A percentile compares a stretch with the other conserved stretches of the same genome.
phyloP scores from a whole-genome alignment of 2,329 filamentous ascomycete species.

The Pleurostoma richardsiae region DNA sequence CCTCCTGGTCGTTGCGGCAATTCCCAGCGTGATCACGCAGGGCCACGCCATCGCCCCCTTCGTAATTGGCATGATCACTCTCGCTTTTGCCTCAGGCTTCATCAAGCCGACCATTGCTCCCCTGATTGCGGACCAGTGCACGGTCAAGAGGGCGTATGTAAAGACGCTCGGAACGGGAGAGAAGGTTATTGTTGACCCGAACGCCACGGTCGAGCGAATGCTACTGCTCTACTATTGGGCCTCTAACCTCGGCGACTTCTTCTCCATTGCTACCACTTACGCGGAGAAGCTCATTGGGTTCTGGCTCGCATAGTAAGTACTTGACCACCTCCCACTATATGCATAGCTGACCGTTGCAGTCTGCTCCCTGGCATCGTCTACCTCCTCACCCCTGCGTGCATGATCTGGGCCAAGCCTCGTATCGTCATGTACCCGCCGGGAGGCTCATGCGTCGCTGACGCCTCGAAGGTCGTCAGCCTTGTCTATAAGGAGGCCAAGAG shows the following conservation, averaged over 20 bases:
- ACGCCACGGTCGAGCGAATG: slow-evolving; percentile 40
- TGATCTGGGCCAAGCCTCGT: slow-evolving; percentile 41
- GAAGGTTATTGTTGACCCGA: slow-evolving; percentile 62
- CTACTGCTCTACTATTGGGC: slow-evolving; percentile 1
- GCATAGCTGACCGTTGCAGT: slow-evolving; percentile 34
- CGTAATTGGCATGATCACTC: slow-evolving; percentile 8
- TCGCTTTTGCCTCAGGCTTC: slow-evolving; percentile 14
- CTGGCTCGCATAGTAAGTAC: slow-evolving; percentile 20
- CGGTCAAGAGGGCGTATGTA: slow-evolving; percentile 46
- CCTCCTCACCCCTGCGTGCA: slow-evolving; percentile 42
- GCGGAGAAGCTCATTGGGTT: slow-evolving; percentile 25
- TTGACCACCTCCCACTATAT: slow-evolving; percentile 23
- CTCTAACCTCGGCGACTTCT: slow-evolving; percentile 1
- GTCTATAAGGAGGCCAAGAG: slow-evolving; percentile 54
- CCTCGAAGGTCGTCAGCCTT: slow-evolving; percentile 42
- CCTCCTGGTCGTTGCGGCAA: slow-evolving; percentile 8
- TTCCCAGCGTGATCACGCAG: slow-evolving; percentile 8
- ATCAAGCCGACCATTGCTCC: slow-evolving; percentile 63
- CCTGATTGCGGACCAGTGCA: slow-evolving; percentile 62
- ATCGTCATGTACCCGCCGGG: slow-evolving; percentile 48
- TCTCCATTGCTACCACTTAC: slow-evolving; percentile 9
- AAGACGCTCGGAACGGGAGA: slow-evolving; percentile 43
- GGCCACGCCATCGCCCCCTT: slow-evolving; percentile 9
- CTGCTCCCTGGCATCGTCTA: slow-evolving; percentile 43
- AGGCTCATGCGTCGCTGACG: slow-evolving; percentile 50